Base-by-base conservation (phyloP, 2,329 filamentous ascomycete genomes). In the Hypomyces perniciosus region DNA sequence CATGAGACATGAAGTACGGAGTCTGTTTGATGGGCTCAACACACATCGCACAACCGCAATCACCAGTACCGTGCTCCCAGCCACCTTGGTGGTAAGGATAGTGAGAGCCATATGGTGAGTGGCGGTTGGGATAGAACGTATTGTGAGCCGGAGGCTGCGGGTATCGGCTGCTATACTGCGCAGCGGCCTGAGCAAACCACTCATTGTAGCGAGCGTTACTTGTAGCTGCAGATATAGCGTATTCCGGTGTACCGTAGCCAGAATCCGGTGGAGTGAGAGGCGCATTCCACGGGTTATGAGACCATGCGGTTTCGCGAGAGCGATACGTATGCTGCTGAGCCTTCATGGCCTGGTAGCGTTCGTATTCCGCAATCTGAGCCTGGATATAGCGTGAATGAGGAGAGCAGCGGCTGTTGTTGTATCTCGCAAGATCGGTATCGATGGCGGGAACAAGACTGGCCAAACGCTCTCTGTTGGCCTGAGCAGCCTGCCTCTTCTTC, bases 201-300 rank as follows among this genome's bases (percentile, higher is more conserved):
- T 83, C 79, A 28, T 78, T 76, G 64, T 82, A 82, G 34, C 72
- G 76, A 26, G 73, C 68, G 50, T 80, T 81, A 56, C 72, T 71
- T 1, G 78, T 76, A 0, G 78, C 72, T 4, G 79, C 76, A 39
- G 79, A 81, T 63, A 76, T 74, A 44, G 72, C 68, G 55, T 81
- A 80, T 57, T 83, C 79, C 4, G 80, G 80, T 0, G 79, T 83
- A 40, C 79, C 78, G 51, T 83, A 83, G 5, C 80, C 80, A 20
- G 80, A 83, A 55, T 83, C 80, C 1, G 80, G 80, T 2, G 80
- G 80, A 0, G 80, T 82, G 51, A 82, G 65, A 6, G 78, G 78
- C 44, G 73, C 72, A 9, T 65, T 68, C 72, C 72, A 70, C 10
- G 75, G 68, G 53, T 74, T 74, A 51, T 70, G 68, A 33, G 68